Evolutionary conservation across 352 stramenopile species (phyloP).

Genomic region (Pythium insidiosum): DNA sequence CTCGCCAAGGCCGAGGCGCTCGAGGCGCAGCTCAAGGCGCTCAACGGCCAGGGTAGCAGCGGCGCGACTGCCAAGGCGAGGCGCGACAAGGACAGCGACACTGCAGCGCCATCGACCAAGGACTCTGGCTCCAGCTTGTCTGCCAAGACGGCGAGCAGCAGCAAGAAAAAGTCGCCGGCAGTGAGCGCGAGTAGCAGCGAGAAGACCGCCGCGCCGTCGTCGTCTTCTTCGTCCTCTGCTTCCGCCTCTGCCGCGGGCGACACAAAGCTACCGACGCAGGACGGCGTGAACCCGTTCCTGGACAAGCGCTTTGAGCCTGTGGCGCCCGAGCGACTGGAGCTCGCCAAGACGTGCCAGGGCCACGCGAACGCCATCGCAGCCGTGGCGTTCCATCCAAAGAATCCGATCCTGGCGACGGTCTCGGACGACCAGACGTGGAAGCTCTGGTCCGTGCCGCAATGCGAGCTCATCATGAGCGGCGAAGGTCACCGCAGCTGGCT

Average conservation of each 20-base stretch:
- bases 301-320: constrained; percentile 69
- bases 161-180: neutral
- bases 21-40: constrained; percentile 72
- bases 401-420: constrained; percentile 87
- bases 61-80: neutral
- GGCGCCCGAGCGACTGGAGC: constrained; percentile 62
- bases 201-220: neutral
- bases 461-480: constrained; percentile 93
- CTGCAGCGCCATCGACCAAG: too few species aligned
- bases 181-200: neutral
- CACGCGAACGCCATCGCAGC: constrained; percentile 88
- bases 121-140: neutral
- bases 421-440: constrained; percentile 95
- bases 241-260: constrained; percentile 14
- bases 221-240: neutral
- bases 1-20: constrained; percentile 85
- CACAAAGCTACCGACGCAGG: constrained; percentile 53
- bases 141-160: neutral
- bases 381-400: constrained; percentile 91
- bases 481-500: constrained; percentile 91
- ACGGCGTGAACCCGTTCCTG: constrained; percentile 60
- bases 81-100: constrained; percentile 12
- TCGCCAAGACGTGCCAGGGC: constrained; percentile 84
- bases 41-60: constrained; percentile 1
- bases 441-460: constrained; percentile 89